Conservation (phyloP, 768 basidiomycete genomes). For the Agaricus subrufescens region DNA sequence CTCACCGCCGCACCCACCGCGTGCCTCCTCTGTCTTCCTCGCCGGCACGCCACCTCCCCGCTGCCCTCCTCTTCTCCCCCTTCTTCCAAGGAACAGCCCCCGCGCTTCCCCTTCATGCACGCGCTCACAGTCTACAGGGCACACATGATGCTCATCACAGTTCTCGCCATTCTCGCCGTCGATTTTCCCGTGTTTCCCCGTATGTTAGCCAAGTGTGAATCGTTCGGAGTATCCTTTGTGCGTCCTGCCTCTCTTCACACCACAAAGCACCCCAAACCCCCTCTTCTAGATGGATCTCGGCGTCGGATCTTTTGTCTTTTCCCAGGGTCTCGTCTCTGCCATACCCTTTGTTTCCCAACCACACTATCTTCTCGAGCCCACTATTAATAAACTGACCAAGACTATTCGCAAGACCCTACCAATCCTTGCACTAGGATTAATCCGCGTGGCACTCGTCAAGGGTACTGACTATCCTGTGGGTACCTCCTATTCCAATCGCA, state of each 20-base stretch:
- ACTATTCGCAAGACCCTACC: constrained; percentile 60
- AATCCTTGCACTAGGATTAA: constrained; percentile 65
- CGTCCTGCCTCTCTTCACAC: constrained; percentile 11
- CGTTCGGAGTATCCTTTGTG: constrained; percentile 93
- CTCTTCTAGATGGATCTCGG: constrained; percentile 88
- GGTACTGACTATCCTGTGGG: constrained; percentile 90
- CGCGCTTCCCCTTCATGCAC: constrained; percentile 47
- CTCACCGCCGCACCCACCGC: constrained; percentile 42
- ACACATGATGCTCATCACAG: constrained; percentile 93
- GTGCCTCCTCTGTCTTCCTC: constrained; percentile 39
- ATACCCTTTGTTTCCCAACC: constrained; percentile 71
- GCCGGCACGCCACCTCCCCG: constrained; percentile 39
- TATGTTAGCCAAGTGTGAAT: constrained; percentile 85
- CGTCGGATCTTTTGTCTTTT: constrained; percentile 96
- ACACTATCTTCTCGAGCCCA: constrained; percentile 40
- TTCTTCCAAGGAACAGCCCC: constrained; percentile 14
- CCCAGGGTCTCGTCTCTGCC: constrained; percentile 90
- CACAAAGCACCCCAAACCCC: constrained; percentile 2
- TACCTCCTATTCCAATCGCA: not conserved
- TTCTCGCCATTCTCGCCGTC: constrained; percentile 89
- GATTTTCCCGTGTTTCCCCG: constrained; percentile 94
- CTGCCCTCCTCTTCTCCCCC: constrained; percentile 42
- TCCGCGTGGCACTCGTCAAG: constrained; percentile 84
- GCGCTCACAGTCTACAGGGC: constrained; percentile 86
- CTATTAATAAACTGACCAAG: constrained; percentile 44